Evolutionary conservation across 1,284 basidiomycete genomes (phyloP), one percentile per base, ranked within the genome.

Genomic region (Rugiboletus extremiorientalis): DNA sequence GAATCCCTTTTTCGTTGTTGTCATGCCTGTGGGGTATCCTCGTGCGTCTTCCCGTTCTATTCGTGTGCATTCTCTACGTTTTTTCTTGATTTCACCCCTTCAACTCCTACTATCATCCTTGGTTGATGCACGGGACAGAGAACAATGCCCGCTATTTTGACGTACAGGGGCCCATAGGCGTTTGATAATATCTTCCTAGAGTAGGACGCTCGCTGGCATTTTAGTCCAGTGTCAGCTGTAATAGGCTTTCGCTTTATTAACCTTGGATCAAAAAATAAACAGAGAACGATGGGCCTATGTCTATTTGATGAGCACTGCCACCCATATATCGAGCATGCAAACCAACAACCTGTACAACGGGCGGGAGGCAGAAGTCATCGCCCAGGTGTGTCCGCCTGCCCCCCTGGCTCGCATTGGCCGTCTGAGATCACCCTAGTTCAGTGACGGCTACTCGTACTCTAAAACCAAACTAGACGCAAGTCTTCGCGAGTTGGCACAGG

Each of bases 401-500:
- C 15, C 23, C 20, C n/a, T 9, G 4, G 25, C 20, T 15, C 38
- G 14, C n/a, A 28, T 25, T 33, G 18, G 18, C 44, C 46, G 43
- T 30, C 60, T 68, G 40, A 65, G 27, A 50, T 20, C 38, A 25
- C 20, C 33, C 8, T 40, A 82, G 80, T 83, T 81, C 56, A 68
- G 58, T 34, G 81, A 83, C 58, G 82, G 82, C 2, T 72, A 72
- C 47, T 74, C 78, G 16, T 83, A 82, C 56, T 80, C 79, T 20
- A 83, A 81, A 61, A 73, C 72, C 52, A 82, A 79, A 62, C 71
- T 83, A 54, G 81, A 83, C 50, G 79, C 81, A 34, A 79, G 76
- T 36, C 74, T 77, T 57, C 72, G 59, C 60, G 48, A 73, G 53
- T 27, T 69, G 55, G 48, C 59, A 11, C 50, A 53, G 5, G 66